Conservation (phyloP, 2,329 filamentous ascomycete species). For the Aspergillus texensis region DNA sequence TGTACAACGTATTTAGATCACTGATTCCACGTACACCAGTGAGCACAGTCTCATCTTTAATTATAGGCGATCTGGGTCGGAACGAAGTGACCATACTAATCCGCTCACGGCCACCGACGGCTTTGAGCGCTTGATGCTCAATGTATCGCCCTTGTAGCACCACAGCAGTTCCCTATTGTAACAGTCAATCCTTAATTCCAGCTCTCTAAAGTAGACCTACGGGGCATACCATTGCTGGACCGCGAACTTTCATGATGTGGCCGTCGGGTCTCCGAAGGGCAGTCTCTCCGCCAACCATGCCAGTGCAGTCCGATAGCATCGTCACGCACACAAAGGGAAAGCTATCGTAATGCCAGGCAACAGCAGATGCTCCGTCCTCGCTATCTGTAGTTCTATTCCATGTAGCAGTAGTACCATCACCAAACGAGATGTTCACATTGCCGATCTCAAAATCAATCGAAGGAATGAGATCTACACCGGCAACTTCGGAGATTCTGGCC, state of each 20-base stretch:
- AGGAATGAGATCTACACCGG: constrained; percentile 61
- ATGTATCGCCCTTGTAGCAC: constrained; percentile 9
- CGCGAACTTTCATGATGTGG: constrained; percentile 1
- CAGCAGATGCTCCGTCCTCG: not conserved
- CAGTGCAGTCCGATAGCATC: constrained; percentile 64
- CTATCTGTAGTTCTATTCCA: not conserved
- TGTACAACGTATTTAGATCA: not conserved
- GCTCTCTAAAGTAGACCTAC: too few species aligned
- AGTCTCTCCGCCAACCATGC: constrained; percentile 66
- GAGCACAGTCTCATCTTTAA: not conserved
- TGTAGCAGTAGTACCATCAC: not conserved
- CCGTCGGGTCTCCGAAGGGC: not conserved
- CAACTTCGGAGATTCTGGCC: constrained; percentile 57
- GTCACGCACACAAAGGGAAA: constrained; percentile 68
- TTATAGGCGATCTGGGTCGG: not conserved
- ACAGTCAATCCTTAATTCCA: not conserved
- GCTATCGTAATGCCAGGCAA: constrained; percentile 47
- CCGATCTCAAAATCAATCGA: constrained; percentile 61
- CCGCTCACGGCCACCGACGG: constrained; percentile 3
- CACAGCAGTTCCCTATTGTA: not conserved
- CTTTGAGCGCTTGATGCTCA: constrained; percentile 4
- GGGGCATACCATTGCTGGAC: not conserved
- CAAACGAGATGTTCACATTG: constrained; percentile 59
- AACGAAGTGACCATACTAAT: constrained; percentile 5
- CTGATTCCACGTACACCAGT: not conserved